Conservation (phyloP, 106 monocot genomes). For the Acorus gramineus region DNA sequence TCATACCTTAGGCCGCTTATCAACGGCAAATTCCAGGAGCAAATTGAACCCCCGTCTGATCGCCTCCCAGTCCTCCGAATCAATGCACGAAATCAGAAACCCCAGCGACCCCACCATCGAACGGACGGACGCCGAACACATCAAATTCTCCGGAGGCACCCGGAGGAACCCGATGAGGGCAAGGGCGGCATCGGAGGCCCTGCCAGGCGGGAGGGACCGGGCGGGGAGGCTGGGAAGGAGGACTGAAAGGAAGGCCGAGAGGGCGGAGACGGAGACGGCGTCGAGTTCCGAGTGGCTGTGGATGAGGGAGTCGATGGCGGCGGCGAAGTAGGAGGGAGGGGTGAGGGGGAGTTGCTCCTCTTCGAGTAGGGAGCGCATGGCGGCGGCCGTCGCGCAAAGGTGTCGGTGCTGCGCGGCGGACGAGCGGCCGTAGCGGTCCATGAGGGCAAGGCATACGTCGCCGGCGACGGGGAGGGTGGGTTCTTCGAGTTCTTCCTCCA, state of each 20-base stretch:
- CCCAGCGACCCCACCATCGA: constrained; percentile 73
- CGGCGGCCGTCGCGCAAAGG: constrained; percentile 82
- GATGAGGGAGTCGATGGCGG: constrained; percentile 44
- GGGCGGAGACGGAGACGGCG: constrained; percentile 25
- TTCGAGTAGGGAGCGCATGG: constrained; percentile 64
- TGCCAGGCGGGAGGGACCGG: constrained; percentile 17
- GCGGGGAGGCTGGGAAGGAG: constrained; percentile 27
- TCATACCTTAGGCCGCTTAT: constrained; percentile 79
- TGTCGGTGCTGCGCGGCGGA: constrained; percentile 85
- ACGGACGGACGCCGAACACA: constrained; percentile 41
- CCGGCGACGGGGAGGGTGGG: background rate
- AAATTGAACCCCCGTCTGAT: constrained; percentile 35
- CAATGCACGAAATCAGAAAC: constrained; percentile 28
- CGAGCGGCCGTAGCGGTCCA: constrained; percentile 64
- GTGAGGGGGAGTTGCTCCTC: constrained; percentile 68
- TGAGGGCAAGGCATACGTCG: constrained; percentile 64
- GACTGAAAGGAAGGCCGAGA: constrained; percentile 47
- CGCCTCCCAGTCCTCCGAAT: constrained; percentile 65
- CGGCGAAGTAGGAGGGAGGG: constrained; percentile 69
- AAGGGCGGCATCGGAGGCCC: constrained; percentile 42
- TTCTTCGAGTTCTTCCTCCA: too few relatives aligned
- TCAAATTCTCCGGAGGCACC: background rate
- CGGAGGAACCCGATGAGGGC: constrained; percentile 16
- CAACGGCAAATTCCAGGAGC: constrained; percentile 49
- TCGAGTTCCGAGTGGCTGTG: constrained; percentile 9